Conservation (phyloP, 805 yeast species). For the Alloascoidea hylecoeti region DNA sequence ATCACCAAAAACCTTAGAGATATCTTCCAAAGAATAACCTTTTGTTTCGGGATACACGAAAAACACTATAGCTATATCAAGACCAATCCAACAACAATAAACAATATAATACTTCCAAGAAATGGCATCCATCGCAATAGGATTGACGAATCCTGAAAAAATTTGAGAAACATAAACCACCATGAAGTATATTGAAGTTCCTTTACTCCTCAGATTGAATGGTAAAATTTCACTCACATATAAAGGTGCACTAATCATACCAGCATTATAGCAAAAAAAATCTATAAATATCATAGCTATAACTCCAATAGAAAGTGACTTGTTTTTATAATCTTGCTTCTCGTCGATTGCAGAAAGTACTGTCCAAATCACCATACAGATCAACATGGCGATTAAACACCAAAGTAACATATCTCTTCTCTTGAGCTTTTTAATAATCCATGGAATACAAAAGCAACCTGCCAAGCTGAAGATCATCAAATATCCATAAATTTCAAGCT, state of each 20-base stretch:
- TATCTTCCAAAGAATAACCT: slow-evolving; percentile 78
- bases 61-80: slow-evolving; percentile 35
- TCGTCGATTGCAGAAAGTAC: slow-evolving; percentile 30
- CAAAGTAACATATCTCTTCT: no score
- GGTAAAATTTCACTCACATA: slow-evolving; percentile 21
- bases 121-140: slow-evolving; percentile 26
- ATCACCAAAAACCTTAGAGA: slow-evolving; percentile 84
- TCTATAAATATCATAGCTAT: slow-evolving; percentile 31
- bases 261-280: slow-evolving; percentile 24
- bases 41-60: slow-evolving; percentile 79
- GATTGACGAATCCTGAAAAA: slow-evolving; percentile 19
- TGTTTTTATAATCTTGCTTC: slow-evolving; percentile 23
- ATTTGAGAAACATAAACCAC: no score
- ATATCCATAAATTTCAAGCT: no score
- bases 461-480: no score
- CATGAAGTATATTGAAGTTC: slow-evolving; percentile 17
- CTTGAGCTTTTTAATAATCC: no score
- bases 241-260: slow-evolving; percentile 29
- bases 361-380: slow-evolving; percentile 28
- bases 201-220: slow-evolving; percentile 21
- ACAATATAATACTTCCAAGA: slow-evolving; percentile 30
- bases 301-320: slow-evolving; percentile 28
- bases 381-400: slow-evolving; percentile 22
- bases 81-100: slow-evolving; percentile 20
- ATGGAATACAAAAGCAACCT: no score